Base-by-base conservation (phyloP, 1,284 basidiomycete species). In the Phellinidium pouzarii region DNA sequence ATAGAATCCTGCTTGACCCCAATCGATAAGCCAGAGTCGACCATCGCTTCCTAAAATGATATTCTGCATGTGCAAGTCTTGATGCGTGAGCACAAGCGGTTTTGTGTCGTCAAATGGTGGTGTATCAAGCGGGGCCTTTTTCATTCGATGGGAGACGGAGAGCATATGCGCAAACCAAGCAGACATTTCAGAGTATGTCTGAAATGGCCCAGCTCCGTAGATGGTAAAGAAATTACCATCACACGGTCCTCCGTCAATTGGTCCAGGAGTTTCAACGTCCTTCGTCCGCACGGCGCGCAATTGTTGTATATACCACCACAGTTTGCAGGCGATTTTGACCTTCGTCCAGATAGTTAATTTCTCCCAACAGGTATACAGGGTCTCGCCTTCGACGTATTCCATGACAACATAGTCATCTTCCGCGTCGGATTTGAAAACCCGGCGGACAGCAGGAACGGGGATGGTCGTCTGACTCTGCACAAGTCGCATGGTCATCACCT, bases 1-100 rank as follows among this genome's bases (percentile, higher is more conserved):
- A 50, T 66, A 69, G 34, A 62, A 59, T 7, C 67, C 66, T 1
- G 66, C 48, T 25, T 26, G 59, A 1, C 48, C 64, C 59, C 62
- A 68, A 53, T 67, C 65, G 14, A 69, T 54, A 9, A 69, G 42
- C 63, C 65, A 69, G 3, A 68, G 42, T 8, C 42, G 45, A 5
- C 62, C 60, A 31, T 67, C 62, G 1, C 58, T 46, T 3, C 59
- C 62, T 25, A 68, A 36, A n/a, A 64, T 52, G 40, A 68, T 50
- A 48, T 68, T 63, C 27, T 61, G 56, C 53, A 60, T 54, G 31
- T 48, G 48, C 14, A 69, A 52, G 48, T 68, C 64, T 1, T 55
- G 48, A 46, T 68, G 67, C 1, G 58, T 59, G 43, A 66, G 57
- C 4, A 68, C 66, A 6, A 69, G 58, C 1, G 62, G 64, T 27